phyloP scores from a whole-genome alignment of 2,329 filamentous ascomycete species.

The Dactylella cylindrospora region DNA sequence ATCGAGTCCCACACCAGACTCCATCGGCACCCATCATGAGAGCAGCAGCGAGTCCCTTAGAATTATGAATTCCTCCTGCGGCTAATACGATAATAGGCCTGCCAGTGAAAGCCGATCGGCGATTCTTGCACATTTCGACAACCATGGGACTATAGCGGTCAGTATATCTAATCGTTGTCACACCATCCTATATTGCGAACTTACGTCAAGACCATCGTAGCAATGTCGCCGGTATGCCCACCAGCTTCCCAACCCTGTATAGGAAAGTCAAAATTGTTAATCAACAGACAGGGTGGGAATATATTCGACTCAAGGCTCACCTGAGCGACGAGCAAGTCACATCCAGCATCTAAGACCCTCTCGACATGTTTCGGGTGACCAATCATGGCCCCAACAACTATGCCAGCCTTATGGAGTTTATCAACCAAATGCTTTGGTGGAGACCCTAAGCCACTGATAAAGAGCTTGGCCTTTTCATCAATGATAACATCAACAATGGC shows the following conservation, averaged over 20 bases:
- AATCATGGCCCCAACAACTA: slow-evolving; percentile 96
- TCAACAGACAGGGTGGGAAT: not conserved
- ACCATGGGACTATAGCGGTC: slow-evolving; percentile 77
- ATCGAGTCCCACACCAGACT: slow-evolving; percentile 92
- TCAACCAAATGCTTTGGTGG: slow-evolving; percentile 74
- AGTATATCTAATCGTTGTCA: slow-evolving; percentile 55
- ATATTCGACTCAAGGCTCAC: slow-evolving; percentile 66
- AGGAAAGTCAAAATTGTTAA: not conserved
- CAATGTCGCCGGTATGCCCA: slow-evolving; percentile 69
- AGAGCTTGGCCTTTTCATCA: slow-evolving; percentile 77
- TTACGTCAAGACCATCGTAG: slow-evolving; percentile 49
- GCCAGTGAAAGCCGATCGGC: slow-evolving; percentile 71
- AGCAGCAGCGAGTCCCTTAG: slow-evolving; percentile 75
- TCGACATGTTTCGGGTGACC: slow-evolving; percentile 86
- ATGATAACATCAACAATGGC: slow-evolving; percentile 86
- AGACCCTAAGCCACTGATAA: slow-evolving; percentile 85
- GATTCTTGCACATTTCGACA: slow-evolving; percentile 75
- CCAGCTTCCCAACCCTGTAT: slow-evolving; percentile 67
- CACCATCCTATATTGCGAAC: not conserved
- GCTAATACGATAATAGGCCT: slow-evolving; percentile 77
- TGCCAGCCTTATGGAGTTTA: slow-evolving; percentile 72
- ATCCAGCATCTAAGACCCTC: slow-evolving; percentile 81
- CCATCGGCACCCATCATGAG: slow-evolving; percentile 85
- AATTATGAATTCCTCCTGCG: slow-evolving; percentile 83
- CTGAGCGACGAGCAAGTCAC: slow-evolving; percentile 88